phyloP scores from a whole-genome alignment of 306 rosid species.

The Castanopsis chinensis region DNA sequence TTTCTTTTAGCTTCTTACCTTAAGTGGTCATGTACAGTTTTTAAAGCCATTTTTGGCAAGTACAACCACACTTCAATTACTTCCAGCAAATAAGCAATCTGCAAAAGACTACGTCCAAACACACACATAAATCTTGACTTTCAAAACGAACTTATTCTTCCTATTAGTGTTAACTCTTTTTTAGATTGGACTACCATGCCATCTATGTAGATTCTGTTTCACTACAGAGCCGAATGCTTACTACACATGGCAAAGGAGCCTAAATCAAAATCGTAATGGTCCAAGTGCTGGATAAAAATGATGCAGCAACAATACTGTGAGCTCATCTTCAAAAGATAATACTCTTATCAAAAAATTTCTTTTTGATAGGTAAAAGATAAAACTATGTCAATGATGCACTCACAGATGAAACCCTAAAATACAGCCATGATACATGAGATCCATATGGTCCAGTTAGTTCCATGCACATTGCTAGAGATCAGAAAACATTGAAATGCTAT shows the following conservation, averaged over 20 bases:
- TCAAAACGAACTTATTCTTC: too few relatives aligned
- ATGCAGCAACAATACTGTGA: background rate
- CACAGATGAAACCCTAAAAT: background rate
- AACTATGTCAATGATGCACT: background rate
- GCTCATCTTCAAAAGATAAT: background rate
- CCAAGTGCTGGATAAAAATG: background rate
- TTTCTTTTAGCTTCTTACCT: too few relatives aligned
- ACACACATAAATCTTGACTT: too few relatives aligned
- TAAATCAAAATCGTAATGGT: background rate
- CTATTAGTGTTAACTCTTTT: too few relatives aligned
- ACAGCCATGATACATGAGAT: conserved; percentile 5
- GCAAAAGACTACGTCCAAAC: too few relatives aligned
- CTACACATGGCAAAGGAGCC: background rate
- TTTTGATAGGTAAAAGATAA: background rate
- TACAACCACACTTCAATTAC: too few relatives aligned
- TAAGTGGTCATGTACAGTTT: too few relatives aligned
- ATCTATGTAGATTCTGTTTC: background rate
- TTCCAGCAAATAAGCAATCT: too few relatives aligned
- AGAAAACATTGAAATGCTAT: conserved; percentile 4
- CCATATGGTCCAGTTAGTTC: conserved; percentile 8
- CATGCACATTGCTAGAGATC: background rate
- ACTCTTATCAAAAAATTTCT: background rate
- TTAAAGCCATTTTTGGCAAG: too few relatives aligned
- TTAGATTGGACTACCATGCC: too few relatives aligned
- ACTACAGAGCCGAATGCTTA: background rate